Percentiles rank a stretch among this genome's conserved stretches.
Conservation (phyloP, 73 alveolate species). For the Symbiodinium natans region DNA sequence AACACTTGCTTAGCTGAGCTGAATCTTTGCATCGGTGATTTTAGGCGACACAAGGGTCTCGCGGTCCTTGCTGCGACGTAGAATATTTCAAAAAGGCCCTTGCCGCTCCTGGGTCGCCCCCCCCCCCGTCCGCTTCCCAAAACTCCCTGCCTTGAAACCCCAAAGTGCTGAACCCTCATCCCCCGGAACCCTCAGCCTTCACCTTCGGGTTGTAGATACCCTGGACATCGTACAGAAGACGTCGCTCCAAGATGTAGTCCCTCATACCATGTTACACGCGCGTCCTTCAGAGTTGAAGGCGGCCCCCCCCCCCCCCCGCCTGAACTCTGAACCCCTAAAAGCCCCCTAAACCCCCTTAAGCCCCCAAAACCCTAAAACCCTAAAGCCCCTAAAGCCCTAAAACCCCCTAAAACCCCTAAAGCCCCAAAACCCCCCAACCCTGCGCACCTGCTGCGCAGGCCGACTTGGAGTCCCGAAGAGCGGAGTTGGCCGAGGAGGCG, state of each 20-base stretch:
- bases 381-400: too few species aligned
- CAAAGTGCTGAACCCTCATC: too few species aligned
- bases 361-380: too few species aligned
- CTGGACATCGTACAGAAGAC: background rate
- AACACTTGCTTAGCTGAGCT: slow-evolving; percentile 8
- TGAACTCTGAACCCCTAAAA: too few species aligned
- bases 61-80: slow-evolving; percentile 19
- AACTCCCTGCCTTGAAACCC: too few species aligned
- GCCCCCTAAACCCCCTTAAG: background rate
- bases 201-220: background rate
- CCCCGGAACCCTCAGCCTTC: background rate
- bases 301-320: too few species aligned
- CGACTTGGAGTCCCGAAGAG: slow-evolving; percentile 15
- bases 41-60: slow-evolving; percentile 18
- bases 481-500: slow-evolving; percentile 52
- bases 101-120: too few species aligned
- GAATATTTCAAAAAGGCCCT: background rate
- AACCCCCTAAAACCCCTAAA: background rate
- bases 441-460: slow-evolving; percentile 42
- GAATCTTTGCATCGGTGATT: slow-evolving; percentile 7
- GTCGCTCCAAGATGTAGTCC: too few species aligned
- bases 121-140: too few species aligned
- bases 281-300: too few species aligned
- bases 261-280: too few species aligned
- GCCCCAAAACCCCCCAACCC: too few species aligned